A percentile compares a stretch with the other conserved stretches of the same genome.
phyloP scores from a whole-genome alignment of 2,329 filamentous ascomycete genomes.

The Fusarium sp. region DNA sequence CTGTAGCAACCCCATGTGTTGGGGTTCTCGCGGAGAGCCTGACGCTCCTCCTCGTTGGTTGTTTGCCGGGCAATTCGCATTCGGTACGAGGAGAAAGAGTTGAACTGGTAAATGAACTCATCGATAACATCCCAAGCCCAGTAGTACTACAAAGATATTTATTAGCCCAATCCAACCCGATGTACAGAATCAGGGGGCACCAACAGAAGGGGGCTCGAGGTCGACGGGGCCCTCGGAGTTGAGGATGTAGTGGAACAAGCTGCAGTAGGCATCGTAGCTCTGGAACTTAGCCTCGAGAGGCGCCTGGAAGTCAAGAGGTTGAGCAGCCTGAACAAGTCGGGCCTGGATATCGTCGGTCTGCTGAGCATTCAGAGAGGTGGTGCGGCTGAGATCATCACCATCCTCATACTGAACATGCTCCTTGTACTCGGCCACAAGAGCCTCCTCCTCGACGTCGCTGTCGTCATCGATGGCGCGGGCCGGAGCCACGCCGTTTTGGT shows the following conservation, averaged over 20 bases:
- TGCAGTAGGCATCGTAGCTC: slow-evolving; percentile 99
- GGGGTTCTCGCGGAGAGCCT: slow-evolving; percentile 92
- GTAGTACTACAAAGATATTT: slow-evolving; percentile 75
- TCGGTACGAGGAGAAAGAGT: slow-evolving; percentile 98
- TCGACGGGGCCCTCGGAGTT: slow-evolving; percentile 99
- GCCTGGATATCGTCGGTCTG: slow-evolving; percentile 93
- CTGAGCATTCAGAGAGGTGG: slow-evolving; percentile 74
- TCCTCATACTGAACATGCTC: slow-evolving; percentile 97
- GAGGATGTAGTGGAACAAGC: slow-evolving; percentile 97
- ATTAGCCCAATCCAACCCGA: slow-evolving; percentile 34
- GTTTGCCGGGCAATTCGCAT: slow-evolving; percentile 86
- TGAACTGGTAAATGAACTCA: slow-evolving; percentile 99
- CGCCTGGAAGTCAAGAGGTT: slow-evolving; percentile 95
- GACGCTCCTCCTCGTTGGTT: slow-evolving; percentile 91
- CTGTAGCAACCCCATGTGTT: slow-evolving; percentile 99
- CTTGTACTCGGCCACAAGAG: slow-evolving; percentile 93
- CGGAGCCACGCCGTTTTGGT: slow-evolving; percentile 70
- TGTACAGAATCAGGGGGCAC: slow-evolving; percentile 52
- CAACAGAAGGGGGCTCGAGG: slow-evolving; percentile 93
- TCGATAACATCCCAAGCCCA: slow-evolving; percentile 99
- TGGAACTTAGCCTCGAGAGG: slow-evolving; percentile 97
- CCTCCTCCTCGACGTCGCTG: slow-evolving; percentile 96
- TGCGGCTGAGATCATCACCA: slow-evolving; percentile 81
- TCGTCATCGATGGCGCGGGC: slow-evolving; percentile 76
- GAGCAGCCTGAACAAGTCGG: slow-evolving; percentile 89